Base-by-base conservation (phyloP, 148 eudicot species). In the Arbutus unedo region DNA sequence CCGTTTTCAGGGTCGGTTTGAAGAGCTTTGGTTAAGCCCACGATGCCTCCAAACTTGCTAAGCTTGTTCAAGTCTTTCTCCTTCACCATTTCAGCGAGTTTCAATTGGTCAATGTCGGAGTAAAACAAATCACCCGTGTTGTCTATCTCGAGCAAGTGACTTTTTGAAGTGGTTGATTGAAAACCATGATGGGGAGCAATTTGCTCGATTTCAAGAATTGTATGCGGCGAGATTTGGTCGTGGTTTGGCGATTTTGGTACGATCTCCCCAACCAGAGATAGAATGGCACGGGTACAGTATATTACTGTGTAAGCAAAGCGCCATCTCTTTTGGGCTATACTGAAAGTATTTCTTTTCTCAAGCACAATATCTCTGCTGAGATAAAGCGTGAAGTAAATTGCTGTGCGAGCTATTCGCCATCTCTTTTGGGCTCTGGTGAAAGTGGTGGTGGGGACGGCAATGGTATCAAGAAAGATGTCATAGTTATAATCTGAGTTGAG, bases 1-100 rank as follows among this genome's bases (percentile, higher is more conserved):
- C 97, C 98, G 4, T 80, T 82, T 38, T 89, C 86, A 10, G 81
- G 76, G 56, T 91, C 79, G 10, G 92, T 88, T 54, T 86, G 49
- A 4, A 95, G 91, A 55, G 91, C 84, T 3, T 84, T 83, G 2
- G 84, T 88, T 55, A 92, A 78, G 59, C 91, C 87, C 21, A 74
- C 68, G 5, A 90, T 84, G 6, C 94, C 93, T 1, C 94, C 97
- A 56, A 92, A 66, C 41, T 31, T 53, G 0, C 14, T 48, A 47
- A 93, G 91, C 79, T 82, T 75, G 8, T 82, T 83, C 74, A 89
- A 4, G 50, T 75, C 87, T 83, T 82, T 91, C 77, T 92, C 91
- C 78, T 85, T 90, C 48, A 91, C 91, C 84, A 89, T 89, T 25
- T 89, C 79, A 16, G 83, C 53, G 3, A 95, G 90, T 77, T 57